A percentile compares a stretch with the other conserved stretches of the same genome.
These are phyloP conservation scores for Lasiodiplodia theobromae DNA, from an alignment of 2,329 filamentous ascomycete species.

Conservation along the genomic window DNA sequence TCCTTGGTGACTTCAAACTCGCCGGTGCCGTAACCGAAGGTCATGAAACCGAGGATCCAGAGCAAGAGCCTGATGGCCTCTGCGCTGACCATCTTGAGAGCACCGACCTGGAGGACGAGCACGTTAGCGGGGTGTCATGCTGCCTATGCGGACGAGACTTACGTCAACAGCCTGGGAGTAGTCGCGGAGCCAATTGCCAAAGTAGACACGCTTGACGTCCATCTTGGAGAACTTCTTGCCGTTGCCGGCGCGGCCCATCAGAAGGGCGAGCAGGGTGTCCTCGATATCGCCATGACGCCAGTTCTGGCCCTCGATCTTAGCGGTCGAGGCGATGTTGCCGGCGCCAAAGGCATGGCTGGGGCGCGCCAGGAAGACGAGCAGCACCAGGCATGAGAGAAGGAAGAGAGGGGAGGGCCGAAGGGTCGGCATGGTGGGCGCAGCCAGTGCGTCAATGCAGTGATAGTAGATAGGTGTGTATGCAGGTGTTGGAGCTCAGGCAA, in stretches of 20 bases:
- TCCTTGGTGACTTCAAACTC: slow-evolving; percentile 87
- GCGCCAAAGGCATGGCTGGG: slow-evolving; percentile 82
- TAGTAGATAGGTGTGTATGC: neutral
- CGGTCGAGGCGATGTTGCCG: slow-evolving; percentile 84
- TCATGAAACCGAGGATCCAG: slow-evolving; percentile 89
- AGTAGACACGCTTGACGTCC: slow-evolving; percentile 88
- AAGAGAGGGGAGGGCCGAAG: slow-evolving; percentile 39
- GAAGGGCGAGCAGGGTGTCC: slow-evolving; percentile 80
- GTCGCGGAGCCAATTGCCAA: slow-evolving; percentile 93
- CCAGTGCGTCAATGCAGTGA: slow-evolving; percentile 12
- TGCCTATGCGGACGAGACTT: slow-evolving; percentile 19
- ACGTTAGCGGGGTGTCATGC: slow-evolving; percentile 5
- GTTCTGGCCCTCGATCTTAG: slow-evolving; percentile 83
- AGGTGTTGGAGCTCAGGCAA: slow-evolving; percentile 32
- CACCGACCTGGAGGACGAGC: slow-evolving; percentile 63
- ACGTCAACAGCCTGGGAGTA: slow-evolving; percentile 93
- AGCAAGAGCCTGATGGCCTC: slow-evolving; percentile 90
- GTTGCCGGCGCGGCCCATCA: slow-evolving; percentile 53
- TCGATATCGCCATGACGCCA: slow-evolving; percentile 79
- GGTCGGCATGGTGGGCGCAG: slow-evolving; percentile 29
- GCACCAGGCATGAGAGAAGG: slow-evolving; percentile 49
- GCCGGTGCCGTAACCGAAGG: slow-evolving; percentile 80
- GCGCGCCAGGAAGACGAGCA: slow-evolving; percentile 69
- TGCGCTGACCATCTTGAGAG: slow-evolving; percentile 86
- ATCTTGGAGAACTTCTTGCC: slow-evolving; percentile 89